Evolutionary conservation across 164 flowering plant genomes (phyloP), one percentile per base, ranked within the genome.

Genomic region (Kalanchoe fedtschenkoi): DNA sequence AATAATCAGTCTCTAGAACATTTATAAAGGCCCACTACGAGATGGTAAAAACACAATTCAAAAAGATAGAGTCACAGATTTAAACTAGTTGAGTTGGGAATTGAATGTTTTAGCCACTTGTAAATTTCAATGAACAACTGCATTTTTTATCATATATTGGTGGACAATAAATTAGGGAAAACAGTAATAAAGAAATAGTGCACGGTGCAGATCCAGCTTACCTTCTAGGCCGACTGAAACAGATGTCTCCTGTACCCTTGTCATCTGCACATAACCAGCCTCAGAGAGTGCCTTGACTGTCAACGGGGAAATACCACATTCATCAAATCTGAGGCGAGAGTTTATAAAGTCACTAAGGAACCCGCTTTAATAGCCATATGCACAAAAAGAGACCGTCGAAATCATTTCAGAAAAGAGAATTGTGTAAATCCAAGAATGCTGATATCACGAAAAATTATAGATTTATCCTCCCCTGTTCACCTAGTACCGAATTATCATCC

Each of bases 201-300:
- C 13, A 5, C 8, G 14, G 6, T 14, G 60, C 5, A 4, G 17
- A 33, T 29, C 28, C 19, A 69, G 37, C 74, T 60, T 77, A 89
- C 96, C 96, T 37, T 82, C 90, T 65, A 88, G 82, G 69, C 76
- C 78, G 69, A 63, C 76, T 70, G 87, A 64, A 60, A 90, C 75
- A 42, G 93, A 78, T 34, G 95, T 90, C 70, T 85, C 97, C 67
- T 91, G 99, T 33, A 95, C 96, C 68, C 64, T 77, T 33, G 97
- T 95, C 97, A 91, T 83, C 64, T 80, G 86, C 65, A 80, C 66
- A 77, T 83, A 91, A 34, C 96, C 95, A 64, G 99, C 89, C 43
- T 69, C 76, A 32, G 88, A 70, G 34, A 93, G 89, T 28, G 97
- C 96, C 70, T 84, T 88, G 60, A 91, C 71, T 9, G 97, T 87